Evolutionary conservation across 306 rosid genomes (phyloP), one percentile per base, ranked within the genome.

Genomic region (Rubus parviflorus): DNA sequence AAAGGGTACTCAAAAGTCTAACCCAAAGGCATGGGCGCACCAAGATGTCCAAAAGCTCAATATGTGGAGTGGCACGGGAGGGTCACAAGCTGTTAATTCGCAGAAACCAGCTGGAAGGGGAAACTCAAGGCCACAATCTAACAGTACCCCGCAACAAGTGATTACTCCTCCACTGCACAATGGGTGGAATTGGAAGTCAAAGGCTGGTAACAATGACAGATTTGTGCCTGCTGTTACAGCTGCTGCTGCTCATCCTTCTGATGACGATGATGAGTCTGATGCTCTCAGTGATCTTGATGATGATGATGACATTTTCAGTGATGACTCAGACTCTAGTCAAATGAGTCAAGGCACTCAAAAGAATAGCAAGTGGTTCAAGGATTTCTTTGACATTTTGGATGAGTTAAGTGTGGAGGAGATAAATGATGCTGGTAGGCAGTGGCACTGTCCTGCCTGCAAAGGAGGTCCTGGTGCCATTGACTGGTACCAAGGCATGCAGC

Each of bases 131-230:
- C 71, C 74, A 11, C 89, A 75, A 11, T 35, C 68, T 42, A 46
- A 82, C 46, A 8, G 74, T 22, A 79, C 77, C 75, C 64, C 87
- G 14, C 82, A 73, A 64, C 72, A 92, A 19, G 41, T 73, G 67
- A 83, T 85, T 48, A 82, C 52, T 64, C 96, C 97, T 82, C 96
- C 98, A 1, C 82, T 93, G 68, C 84, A 85, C 81, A 84, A 85
- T 77, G 96, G 96, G n/a, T 63, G 15, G 56, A 13, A 64, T 58
- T 69, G 75, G 60, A 74, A 76, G 37, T 73, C 68, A 58, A 73
- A 52, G 61, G 60, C 40, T 45, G 75, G 75, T 48, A 41, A 57
- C 40, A 25, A 54, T 53, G 72, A 74, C 58, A 61, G 68, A 35
- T 19, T 20, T 15, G 48, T n/a, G 72, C 51, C 38, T 73, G 70